Evolutionary conservation across 2,329 filamentous ascomycete genomes (phyloP), one percentile per base, ranked within the genome.

Genomic region (Fusarium sp.): DNA sequence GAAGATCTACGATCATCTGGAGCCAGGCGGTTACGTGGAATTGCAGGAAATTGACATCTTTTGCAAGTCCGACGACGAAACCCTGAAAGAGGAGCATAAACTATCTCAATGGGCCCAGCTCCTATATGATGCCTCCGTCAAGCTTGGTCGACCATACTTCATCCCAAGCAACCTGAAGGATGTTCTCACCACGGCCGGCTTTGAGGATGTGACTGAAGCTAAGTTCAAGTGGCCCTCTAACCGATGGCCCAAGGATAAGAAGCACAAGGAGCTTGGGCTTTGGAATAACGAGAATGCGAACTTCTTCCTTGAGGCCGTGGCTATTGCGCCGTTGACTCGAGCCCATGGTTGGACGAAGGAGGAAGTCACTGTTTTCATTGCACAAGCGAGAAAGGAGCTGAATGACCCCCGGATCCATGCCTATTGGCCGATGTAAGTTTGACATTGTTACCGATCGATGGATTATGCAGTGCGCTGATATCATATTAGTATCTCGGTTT

Each of bases 391-490:
- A 8, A 58, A 58, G 34, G 60, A 68, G 9, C 13, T 68, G 4
- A 55, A 55, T 2, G 65, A 69, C 6, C 40, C 44, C 1, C 33
- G 18, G 1, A 62, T 69, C 17, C 66, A 69, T 31, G 65, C 65
- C 3, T 69, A 69, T 13, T 69, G 56, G 63, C 66, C 65, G 7
- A 61, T 69, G 66, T 69, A 31, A 63, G 60, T 61, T 17, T 3
- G 6, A 4, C 1, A 3, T 3, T 11, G 4, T 24, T 3, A 5
- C 1, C 0, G 5, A 1, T 4, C 1, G 3, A 1, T 6, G 2
- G 5, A 6, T 4, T n/a, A 9, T 5, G 26, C 26, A 1, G 1
- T 22, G 10, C 18, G 5, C 58, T 63, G 6, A 63, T 1, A 0
- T 2, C 7, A 2, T 8, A 1, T 6, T 1, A 63, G 60, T n/a